Percentiles rank a stretch among this genome's conserved stretches.
Evolutionary conservation across 441 rosid species (phyloP).

Genomic region (Omphalea diandra): DNA sequence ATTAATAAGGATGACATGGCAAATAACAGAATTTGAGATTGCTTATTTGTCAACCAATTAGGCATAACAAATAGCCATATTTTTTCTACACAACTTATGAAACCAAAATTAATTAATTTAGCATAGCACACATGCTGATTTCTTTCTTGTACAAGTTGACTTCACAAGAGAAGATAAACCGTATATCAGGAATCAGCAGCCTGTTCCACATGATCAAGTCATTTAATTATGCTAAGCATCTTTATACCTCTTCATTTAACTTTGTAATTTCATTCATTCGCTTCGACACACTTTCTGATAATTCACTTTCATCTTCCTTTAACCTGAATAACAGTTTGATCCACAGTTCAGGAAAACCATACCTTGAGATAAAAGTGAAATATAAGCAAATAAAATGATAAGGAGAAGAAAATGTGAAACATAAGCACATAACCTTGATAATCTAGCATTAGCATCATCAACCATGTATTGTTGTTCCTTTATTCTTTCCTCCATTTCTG

Average conservation of each 20-base stretch:
- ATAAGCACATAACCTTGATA: conserved; percentile 68
- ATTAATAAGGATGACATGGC: too few relatives aligned
- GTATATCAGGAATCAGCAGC: conserved; percentile 1
- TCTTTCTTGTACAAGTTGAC: too few relatives aligned
- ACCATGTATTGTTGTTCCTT: conserved; percentile 56
- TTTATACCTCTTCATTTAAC: conserved; percentile 68
- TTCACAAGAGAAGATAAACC: not conserved
- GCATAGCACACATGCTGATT: too few relatives aligned
- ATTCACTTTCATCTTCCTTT: conserved; percentile 60
- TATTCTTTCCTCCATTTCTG: conserved; percentile 67
- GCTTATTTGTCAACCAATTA: too few relatives aligned
- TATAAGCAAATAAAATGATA: conserved; percentile 9
- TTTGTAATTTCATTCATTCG: conserved; percentile 46
- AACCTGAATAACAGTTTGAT: conserved; percentile 45
- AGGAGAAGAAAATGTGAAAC: conserved; percentile 13
- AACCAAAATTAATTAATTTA: too few relatives aligned
- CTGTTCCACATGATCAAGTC: conserved; percentile 8
- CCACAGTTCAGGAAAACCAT: conserved; percentile 17
- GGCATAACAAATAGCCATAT: too few relatives aligned
- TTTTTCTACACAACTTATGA: too few relatives aligned
- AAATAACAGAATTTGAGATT: too few relatives aligned
- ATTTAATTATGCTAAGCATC: conserved; percentile 20
- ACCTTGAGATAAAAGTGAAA: conserved; percentile 15
- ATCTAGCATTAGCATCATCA: conserved; percentile 48
- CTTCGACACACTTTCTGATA: conserved; percentile 42